phyloP scores from a whole-genome alignment of 352 stramenopile genomes.

The Bremia lactucae region DNA sequence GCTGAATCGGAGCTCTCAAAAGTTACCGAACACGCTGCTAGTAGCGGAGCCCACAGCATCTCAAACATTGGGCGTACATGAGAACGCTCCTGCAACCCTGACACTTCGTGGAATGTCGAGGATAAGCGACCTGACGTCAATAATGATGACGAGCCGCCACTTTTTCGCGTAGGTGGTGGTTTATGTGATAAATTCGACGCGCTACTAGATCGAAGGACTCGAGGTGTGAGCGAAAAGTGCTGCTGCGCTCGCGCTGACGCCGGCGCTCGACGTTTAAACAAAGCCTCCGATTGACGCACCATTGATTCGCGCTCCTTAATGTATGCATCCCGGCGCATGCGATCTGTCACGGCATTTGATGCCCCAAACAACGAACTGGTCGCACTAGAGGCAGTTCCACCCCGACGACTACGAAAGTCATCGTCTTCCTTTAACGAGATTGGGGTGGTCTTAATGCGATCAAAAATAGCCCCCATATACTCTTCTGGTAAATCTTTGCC shows the following conservation, averaged over 20 bases:
- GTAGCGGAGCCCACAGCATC: slow-evolving; percentile 94
- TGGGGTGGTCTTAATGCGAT: slow-evolving; percentile 91
- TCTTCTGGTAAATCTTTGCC: slow-evolving; percentile 90
- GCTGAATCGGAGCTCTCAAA: slow-evolving; percentile 91
- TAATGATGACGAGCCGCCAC: slow-evolving; percentile 9
- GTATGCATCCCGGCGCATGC: slow-evolving; percentile 69
- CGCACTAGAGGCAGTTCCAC: slow-evolving; percentile 20
- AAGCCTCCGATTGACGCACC: slow-evolving; percentile 62
- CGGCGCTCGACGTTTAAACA: slow-evolving; percentile 60
- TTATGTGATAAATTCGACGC: not conserved
- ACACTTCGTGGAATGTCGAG: slow-evolving; percentile 53
- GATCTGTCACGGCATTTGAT: slow-evolving; percentile 42
- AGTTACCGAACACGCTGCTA: slow-evolving; percentile 95
- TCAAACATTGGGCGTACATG: slow-evolving; percentile 96
- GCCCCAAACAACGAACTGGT: slow-evolving; percentile 50
- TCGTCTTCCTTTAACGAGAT: slow-evolving; percentile 97
- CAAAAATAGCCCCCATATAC: slow-evolving; percentile 91
- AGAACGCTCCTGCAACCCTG: slow-evolving; percentile 52
- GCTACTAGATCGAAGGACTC: slow-evolving; percentile 4
- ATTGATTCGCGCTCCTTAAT: slow-evolving; percentile 80
- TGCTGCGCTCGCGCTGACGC: slow-evolving; percentile 16
- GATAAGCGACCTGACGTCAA: slow-evolving; percentile 17
- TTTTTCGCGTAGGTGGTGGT: slow-evolving; percentile 6
- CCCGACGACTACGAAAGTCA: slow-evolving; percentile 39
- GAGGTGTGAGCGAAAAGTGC: slow-evolving; percentile 11